Percentiles rank a stretch among this genome's conserved stretches.
Conservation (phyloP, 2,329 filamentous ascomycete genomes). For the Hypoxylon sp. region DNA sequence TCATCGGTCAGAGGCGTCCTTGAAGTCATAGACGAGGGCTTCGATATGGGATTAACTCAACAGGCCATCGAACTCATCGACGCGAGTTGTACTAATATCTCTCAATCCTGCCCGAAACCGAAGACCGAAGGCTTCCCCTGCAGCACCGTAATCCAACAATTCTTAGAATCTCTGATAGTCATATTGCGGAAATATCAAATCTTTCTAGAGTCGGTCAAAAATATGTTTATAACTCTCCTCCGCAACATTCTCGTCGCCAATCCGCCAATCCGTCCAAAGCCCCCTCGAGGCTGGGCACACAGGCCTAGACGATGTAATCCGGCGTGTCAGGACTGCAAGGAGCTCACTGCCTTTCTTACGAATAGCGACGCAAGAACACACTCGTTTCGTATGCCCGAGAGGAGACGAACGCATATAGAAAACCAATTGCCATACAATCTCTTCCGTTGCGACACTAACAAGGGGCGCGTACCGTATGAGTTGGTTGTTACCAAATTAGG, state of each 20-base stretch:
- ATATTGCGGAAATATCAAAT: conserved; percentile 13
- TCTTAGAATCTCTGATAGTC: conserved; percentile 13
- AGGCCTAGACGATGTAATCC: conserved; percentile 1
- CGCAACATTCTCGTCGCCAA: conserved; percentile 16
- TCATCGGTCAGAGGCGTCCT: neutral
- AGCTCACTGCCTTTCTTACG: conserved; percentile 25
- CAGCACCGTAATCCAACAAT: neutral
- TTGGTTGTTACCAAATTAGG: conserved; percentile 29
- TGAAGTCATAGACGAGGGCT: conserved; percentile 9
- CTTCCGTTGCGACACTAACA: conserved; percentile 7
- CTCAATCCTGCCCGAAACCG: neutral
- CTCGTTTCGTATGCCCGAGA: conserved; percentile 4
- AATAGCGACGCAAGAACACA: neutral
- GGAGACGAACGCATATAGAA: conserved; percentile 14
- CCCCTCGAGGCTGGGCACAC: conserved; percentile 17
- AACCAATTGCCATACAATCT: neutral
- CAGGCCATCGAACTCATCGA: conserved; percentile 16
- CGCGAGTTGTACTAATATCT: conserved; percentile 16
- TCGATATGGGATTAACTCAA: conserved; percentile 16
- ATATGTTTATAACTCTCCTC: conserved; percentile 23
- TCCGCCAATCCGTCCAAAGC: conserved; percentile 10
- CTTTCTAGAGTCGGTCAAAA: conserved; percentile 3
- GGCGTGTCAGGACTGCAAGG: conserved; percentile 16
- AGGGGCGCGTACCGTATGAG: neutral
- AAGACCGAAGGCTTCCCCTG: neutral